Evolutionary conservation across 805 yeast genomes (phyloP).

Genomic region (Ogataea pilisensis): DNA sequence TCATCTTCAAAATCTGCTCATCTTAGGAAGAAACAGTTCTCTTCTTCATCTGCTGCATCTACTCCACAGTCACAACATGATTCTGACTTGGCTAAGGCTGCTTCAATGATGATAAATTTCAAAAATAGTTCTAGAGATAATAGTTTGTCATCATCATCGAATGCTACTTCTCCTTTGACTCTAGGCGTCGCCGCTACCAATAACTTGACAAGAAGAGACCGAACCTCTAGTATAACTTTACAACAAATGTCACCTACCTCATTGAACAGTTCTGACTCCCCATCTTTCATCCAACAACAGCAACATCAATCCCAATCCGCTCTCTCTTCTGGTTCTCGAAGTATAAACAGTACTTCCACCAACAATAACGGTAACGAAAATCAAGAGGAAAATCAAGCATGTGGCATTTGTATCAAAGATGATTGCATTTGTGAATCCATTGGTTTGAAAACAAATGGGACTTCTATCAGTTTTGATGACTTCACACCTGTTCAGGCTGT

Average conservation of each 20-base stretch:
- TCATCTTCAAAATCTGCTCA: slow-evolving; percentile 2
- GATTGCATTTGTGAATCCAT: slow-evolving; percentile 61
- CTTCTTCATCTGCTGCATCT: slow-evolving; percentile 5
- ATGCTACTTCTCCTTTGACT: slow-evolving; percentile 16
- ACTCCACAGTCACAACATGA: slow-evolving; percentile 9
- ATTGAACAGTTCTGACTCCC: slow-evolving; percentile 40
- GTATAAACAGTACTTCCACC: not conserved
- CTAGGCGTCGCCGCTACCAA: slow-evolving; percentile 1
- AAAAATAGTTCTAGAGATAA: slow-evolving; percentile 24
- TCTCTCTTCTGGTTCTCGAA: not conserved
- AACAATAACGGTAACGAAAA: slow-evolving; percentile 9
- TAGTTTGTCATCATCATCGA: slow-evolving; percentile 19
- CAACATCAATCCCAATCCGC: not conserved
- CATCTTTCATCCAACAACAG: slow-evolving; percentile 17
- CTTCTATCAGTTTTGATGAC: slow-evolving; percentile 11
- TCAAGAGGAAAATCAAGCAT: slow-evolving; percentile 37
- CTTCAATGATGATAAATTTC: slow-evolving; percentile 28
- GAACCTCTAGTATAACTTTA: slow-evolving; percentile 7
- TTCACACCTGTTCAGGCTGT: slow-evolving; percentile 68
- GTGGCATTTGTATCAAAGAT: slow-evolving; percentile 67
- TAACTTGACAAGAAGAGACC: slow-evolving; percentile 1
- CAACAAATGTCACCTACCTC: slow-evolving; percentile 47
- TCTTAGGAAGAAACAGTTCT: not conserved
- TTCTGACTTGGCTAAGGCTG: slow-evolving; percentile 24
- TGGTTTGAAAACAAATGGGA: slow-evolving; percentile 33